Evolutionary conservation across 1,139 yeast genomes (phyloP).

Genomic region (Kodamaea ohmeri): DNA sequence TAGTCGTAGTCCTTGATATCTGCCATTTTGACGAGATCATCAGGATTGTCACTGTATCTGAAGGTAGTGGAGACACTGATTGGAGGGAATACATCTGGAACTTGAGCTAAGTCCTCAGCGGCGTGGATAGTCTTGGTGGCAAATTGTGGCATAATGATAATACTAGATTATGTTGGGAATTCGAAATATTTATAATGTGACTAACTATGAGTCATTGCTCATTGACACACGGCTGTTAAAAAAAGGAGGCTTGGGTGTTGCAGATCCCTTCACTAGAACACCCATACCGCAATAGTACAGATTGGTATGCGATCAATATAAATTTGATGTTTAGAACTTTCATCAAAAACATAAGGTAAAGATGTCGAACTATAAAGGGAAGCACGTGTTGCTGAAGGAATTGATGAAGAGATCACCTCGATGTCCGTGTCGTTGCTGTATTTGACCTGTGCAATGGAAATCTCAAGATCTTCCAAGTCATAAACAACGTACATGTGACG

Average conservation of each 20-base stretch:
- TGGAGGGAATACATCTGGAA: slow-evolving; percentile 70
- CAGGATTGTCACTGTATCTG: slow-evolving; percentile 61
- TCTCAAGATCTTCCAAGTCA: slow-evolving; percentile 63
- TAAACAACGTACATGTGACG: slow-evolving; percentile 74
- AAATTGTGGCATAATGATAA: slow-evolving; percentile 20
- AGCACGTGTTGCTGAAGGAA: slow-evolving; percentile 48
- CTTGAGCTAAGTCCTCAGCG: slow-evolving; percentile 48
- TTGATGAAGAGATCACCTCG: slow-evolving; percentile 37
- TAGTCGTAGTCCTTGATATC: slow-evolving; percentile 24
- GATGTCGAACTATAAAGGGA: slow-evolving; percentile 32
- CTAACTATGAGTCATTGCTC: too few relatives aligned
- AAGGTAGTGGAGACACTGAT: slow-evolving; percentile 80
- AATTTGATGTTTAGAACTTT: too few relatives aligned
- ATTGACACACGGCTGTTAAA: too few relatives aligned
- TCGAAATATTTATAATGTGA: too few relatives aligned
- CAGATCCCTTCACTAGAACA: too few relatives aligned
- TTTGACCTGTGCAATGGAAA: slow-evolving; percentile 66
- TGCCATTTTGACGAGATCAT: slow-evolving; percentile 40
- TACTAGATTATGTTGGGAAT: too few relatives aligned
- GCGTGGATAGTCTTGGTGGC: slow-evolving; percentile 60
- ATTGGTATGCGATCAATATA: too few relatives aligned
- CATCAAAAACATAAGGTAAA: slow-evolving; percentile 10
- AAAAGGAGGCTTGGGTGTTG: too few relatives aligned
- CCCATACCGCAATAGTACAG: too few relatives aligned
- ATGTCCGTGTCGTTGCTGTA: slow-evolving; percentile 39